Evolutionary conservation across 257 asterid species (phyloP).

Genomic region (Anisodus tanguticus): DNA sequence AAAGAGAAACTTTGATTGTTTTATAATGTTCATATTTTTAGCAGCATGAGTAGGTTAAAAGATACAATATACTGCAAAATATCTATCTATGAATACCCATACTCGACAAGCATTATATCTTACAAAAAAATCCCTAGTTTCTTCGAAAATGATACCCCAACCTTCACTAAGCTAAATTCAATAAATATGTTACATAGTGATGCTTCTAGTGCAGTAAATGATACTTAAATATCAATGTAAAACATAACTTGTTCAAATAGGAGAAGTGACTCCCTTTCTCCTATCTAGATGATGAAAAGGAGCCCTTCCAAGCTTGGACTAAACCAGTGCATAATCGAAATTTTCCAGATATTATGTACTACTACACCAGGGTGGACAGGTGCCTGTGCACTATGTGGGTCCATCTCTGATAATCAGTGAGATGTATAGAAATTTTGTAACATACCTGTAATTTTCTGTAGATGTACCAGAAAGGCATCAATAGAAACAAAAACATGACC

Average conservation of each 20-base stretch:
- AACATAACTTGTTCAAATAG: neutral
- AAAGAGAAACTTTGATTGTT: neutral
- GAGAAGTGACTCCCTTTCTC: neutral
- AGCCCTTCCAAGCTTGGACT: neutral
- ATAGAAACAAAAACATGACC: constrained; percentile 73
- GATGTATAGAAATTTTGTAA: constrained; percentile 32
- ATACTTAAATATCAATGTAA: neutral
- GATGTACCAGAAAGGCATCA: constrained; percentile 84
- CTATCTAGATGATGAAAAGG: neutral
- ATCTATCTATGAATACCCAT: neutral
- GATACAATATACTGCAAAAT: neutral
- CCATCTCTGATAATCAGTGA: neutral
- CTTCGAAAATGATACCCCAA: neutral
- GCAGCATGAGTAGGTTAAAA: constrained; percentile 14
- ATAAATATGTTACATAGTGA: neutral
- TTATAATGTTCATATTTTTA: neutral
- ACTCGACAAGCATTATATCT: neutral
- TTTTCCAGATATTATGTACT: neutral
- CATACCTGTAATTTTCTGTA: constrained; percentile 83
- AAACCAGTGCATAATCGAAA: neutral
- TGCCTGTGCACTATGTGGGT: neutral
- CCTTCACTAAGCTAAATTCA: neutral
- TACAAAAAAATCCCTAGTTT: neutral
- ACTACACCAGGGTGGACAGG: neutral
- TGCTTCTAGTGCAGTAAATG: neutral